Evolutionary conservation across 176 grass and related monocot species (phyloP).

Genomic region (Paspalum notatum): DNA sequence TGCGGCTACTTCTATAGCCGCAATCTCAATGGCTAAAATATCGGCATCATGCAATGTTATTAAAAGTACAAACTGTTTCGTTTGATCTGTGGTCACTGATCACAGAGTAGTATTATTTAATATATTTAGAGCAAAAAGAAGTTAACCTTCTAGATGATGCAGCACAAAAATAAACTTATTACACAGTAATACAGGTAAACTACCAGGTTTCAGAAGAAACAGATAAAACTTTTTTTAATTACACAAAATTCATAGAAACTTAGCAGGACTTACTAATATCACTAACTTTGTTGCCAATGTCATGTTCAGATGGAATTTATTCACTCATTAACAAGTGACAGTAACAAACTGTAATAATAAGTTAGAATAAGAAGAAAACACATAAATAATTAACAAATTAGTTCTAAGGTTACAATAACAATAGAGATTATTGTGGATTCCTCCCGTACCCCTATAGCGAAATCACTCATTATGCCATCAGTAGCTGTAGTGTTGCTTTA

Average conservation of each 20-base stretch:
- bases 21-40: slow-evolving; percentile 42
- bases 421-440: not conserved
- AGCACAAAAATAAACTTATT: not conserved
- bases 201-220: not conserved
- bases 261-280: not conserved
- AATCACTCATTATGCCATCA: not conserved
- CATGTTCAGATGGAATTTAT: not conserved
- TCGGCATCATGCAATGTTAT: not conserved
- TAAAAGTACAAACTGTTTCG: slow-evolving; percentile 8
- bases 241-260: not conserved
- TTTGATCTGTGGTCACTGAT: slow-evolving; percentile 1
- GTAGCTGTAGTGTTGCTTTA: not conserved
- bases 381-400: not conserved
- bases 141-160: not conserved
- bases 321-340: not conserved
- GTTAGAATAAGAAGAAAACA: not conserved
- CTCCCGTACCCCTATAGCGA: not conserved
- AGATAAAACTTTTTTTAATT: not conserved
- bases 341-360: not conserved
- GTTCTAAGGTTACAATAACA: not conserved
- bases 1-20: slow-evolving; percentile 40
- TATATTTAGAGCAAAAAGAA: not conserved
- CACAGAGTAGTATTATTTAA: not conserved
- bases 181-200: no score
- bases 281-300: not conserved